Conservation (phyloP, 305 asterid genomes). For the Coffea humblotiana region DNA sequence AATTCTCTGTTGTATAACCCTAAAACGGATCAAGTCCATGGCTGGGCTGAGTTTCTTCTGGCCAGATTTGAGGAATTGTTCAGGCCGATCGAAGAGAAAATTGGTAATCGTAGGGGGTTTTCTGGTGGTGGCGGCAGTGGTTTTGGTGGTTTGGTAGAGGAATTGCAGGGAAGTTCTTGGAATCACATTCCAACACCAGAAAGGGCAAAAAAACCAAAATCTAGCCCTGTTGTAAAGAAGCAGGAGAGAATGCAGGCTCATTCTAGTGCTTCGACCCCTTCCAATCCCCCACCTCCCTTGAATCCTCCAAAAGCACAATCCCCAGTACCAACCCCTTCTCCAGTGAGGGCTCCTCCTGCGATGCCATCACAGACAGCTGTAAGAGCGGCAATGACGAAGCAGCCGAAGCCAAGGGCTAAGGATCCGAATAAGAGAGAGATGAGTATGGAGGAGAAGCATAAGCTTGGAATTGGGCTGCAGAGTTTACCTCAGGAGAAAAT, state of each 20-base stretch:
- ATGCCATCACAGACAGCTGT: slow-evolving; percentile 34
- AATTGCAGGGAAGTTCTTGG: slow-evolving; percentile 87
- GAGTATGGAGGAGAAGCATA: slow-evolving; percentile 95
- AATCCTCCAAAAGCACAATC: slow-evolving; percentile 29
- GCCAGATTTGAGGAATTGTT: slow-evolving; percentile 71
- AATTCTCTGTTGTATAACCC: slow-evolving; percentile 94
- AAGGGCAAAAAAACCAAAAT: slow-evolving; percentile 47
- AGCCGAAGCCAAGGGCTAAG: slow-evolving; percentile 91
- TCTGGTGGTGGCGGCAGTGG: slow-evolving; percentile 16
- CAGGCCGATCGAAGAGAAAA: slow-evolving; percentile 59
- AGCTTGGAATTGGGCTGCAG: slow-evolving; percentile 88
- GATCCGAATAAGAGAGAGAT: slow-evolving; percentile 87
- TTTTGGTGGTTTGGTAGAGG: slow-evolving; percentile 40
- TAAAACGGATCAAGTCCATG: slow-evolving; percentile 65
- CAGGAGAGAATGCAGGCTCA: slow-evolving; percentile 65
- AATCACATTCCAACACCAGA: slow-evolving; percentile 52
- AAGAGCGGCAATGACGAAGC: slow-evolving; percentile 43
- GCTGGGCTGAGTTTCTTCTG: slow-evolving; percentile 62
- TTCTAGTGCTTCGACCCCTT: slow-evolving; percentile 72
- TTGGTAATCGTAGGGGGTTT: slow-evolving; percentile 32
- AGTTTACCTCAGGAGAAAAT: slow-evolving; percentile 92
- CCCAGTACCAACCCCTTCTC: slow-evolving; percentile 42
- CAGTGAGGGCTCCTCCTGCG: slow-evolving; percentile 48
- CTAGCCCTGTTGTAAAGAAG: slow-evolving; percentile 49
- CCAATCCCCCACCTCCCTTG: slow-evolving; percentile 41